Percentiles rank a stretch among this genome's conserved stretches.
phyloP scores from a whole-genome alignment of 306 rosid species.

The Pyrus pyrifolia region DNA sequence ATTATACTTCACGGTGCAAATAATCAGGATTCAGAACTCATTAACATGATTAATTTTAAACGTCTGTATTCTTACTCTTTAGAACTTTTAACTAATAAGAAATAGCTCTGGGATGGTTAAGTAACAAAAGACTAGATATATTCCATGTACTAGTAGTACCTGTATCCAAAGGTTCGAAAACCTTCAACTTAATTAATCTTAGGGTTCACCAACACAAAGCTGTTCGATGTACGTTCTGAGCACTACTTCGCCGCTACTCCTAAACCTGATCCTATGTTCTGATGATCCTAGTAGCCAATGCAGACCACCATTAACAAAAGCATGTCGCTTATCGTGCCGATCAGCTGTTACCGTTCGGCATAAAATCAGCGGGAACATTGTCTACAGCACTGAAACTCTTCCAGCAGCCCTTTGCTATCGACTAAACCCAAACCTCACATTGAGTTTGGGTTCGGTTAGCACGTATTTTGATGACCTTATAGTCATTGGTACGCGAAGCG shows the following conservation, averaged over 20 bases:
- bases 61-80: no score
- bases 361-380: neutral
- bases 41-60: no score
- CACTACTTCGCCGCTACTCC: no score
- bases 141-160: neutral
- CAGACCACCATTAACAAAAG: neutral
- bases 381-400: neutral
- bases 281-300: neutral
- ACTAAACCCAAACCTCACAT: neutral
- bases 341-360: neutral
- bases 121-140: neutral
- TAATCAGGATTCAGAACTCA: no score
- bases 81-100: neutral
- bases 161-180: no score
- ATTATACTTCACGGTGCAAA: no score
- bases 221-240: no score
- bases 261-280: no score
- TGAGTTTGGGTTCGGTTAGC: no score
- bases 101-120: neutral
- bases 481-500: neutral
- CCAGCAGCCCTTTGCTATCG: neutral
- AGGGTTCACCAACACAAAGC: no score
- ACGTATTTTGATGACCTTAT: no score
- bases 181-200: neutral
- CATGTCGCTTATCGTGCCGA: neutral